Evolutionary conservation across 2,329 filamentous ascomycete genomes (phyloP), one percentile per base, ranked within the genome.

Genomic region (Aspergillus japonicus): DNA sequence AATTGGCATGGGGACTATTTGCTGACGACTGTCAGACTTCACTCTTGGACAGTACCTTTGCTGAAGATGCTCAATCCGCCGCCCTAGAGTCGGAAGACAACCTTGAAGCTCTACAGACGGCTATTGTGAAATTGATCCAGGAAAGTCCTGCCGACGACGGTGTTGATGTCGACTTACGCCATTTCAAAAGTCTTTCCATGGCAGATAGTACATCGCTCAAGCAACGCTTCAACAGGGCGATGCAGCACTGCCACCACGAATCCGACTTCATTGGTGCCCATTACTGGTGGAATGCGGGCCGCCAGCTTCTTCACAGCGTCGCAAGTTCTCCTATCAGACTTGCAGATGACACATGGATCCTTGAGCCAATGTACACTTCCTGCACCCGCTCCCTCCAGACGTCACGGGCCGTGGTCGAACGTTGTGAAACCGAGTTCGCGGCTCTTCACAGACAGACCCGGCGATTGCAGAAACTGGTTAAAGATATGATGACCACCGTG

Each of bases 211-310:
- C 64, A 24, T 71, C 74, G 8, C 66, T 79, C 47, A 74, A 71
- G 58, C 69, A 73, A 58, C 66, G 71, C 16, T 78, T 79, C 62
- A 87, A 89, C 64, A 88, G 89, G 19, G 91, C 91, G 16, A 90
- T 89, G 65, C 83, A 87, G 0, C 89, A 91, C 71, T 92, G 90
- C 57, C 87, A 90, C 66, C 87, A 89, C 24, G 86, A 90, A 62
- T 90, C 89, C 0, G 91, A 96, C 71, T 96, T 92, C 68, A 87
- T 95, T 53, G 89, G 89, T 31, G 89, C 91, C 1, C 91, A 96
- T 67, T 83, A 91, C 54, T 96, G 94, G 79, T 94, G 90, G 87
- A 90, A 89, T 71, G 92, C 91, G 0, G 78, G 94, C 29, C 87
- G 90, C 61, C 89, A 92, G 62, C 82, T 96, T 19, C 85, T 86